A percentile compares a stretch with the other conserved stretches of the same genome.
Evolutionary conservation across 2,329 filamentous ascomycete species (phyloP).

Genomic region (Rhynchosporium graminicola): DNA sequence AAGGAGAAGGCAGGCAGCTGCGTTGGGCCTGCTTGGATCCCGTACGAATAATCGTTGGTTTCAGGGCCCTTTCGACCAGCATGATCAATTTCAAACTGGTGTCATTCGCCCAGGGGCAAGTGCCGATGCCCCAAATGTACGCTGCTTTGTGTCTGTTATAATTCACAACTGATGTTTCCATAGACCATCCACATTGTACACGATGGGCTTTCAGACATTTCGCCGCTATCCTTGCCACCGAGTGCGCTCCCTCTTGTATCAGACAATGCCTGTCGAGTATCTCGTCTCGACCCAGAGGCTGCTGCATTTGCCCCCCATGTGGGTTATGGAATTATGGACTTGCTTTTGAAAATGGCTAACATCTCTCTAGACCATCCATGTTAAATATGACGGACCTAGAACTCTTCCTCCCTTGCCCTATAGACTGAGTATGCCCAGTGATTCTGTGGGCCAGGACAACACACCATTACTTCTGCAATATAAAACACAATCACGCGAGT

Average conservation of each 20-base stretch:
- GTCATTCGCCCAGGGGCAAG: neutral
- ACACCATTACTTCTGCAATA: too few species aligned
- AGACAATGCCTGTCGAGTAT: too few species aligned
- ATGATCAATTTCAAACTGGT: neutral
- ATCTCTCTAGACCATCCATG: neutral
- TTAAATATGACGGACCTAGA: neutral
- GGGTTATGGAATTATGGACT: too few species aligned
- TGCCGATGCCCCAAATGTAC: neutral
- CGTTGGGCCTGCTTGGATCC: neutral
- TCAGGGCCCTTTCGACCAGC: neutral
- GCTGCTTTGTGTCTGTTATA: neutral
- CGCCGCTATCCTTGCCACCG: too few species aligned
- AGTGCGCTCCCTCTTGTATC: too few species aligned
- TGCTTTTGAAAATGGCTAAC: neutral
- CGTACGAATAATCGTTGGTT: neutral
- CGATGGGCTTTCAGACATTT: neutral
- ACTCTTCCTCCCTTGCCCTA: too few species aligned
- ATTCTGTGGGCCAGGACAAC: too few species aligned
- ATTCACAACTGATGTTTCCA: neutral
- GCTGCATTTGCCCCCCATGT: too few species aligned
- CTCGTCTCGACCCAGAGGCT: too few species aligned
- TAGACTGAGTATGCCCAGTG: too few species aligned
- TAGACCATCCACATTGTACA: neutral
- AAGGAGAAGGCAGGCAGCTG: too few species aligned
- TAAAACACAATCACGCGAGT: too few species aligned